Evolutionary conservation across 192 early-diverging fungal species (phyloP), one percentile per base, ranked within the genome.

Genomic region (Funneliformis geosporum): DNA sequence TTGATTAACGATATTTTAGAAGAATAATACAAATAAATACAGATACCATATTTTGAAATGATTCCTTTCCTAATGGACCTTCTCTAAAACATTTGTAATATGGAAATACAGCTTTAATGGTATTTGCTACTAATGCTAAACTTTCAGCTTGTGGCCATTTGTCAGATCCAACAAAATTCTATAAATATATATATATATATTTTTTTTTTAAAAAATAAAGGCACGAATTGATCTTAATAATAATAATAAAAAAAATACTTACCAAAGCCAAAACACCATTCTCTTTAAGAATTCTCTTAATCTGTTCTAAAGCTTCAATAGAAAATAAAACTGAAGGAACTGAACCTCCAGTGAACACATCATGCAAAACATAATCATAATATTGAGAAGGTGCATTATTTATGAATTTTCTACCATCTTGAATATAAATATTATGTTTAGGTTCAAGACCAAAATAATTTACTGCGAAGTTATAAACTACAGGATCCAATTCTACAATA

Each of bases 261-360:
- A 91, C 92, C 86, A 97, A 80, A 14, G 94, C 92, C 70, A 98
- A 83, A 28, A 96, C 83, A 27, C 96, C 96, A 82, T 93, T 86
- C 4, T 88, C 83, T 75, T 90, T 91, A 68, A 98, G 80, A 40
- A 95, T 90, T 28, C 89, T 83, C 64, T 86, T 85, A 80, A 93
- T 83, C 10, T 91, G 86, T 69, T 82, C 73, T 7, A 96, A 73
- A 0, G 93, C 91, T 79, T 95, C 92, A 25, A 91, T 83, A 8
- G 93, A 91, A 80, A 95, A 95, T 81, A 98, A 84, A 3, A 82
- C 60, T 5, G 87, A 82, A 6, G 94, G 92, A 5, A 96, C 92
- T 4, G 89, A 88, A 0, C 96, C 96, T 60, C 96, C 96, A 0
- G 95, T 95, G 81, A 98, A 98, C n/a, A 98, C 94, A 83, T 98